Evolutionary conservation across 1,284 basidiomycete species (phyloP).

Genomic region (Pseudozyma hubeiensis): DNA sequence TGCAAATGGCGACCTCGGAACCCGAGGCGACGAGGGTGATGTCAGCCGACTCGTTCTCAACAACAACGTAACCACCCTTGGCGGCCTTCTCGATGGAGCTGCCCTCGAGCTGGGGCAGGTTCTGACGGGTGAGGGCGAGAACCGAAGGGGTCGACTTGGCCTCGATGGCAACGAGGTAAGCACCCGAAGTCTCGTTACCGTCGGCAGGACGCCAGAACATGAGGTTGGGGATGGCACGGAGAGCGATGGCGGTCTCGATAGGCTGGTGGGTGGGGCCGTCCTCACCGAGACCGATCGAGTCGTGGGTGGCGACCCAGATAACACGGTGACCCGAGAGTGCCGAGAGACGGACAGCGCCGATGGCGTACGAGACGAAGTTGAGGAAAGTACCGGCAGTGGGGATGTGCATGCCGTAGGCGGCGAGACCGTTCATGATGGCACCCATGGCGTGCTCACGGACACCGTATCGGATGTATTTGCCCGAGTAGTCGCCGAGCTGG

Average conservation of each 20-base stretch:
- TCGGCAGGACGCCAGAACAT: slow-evolving; percentile 80
- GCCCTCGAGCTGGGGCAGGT: slow-evolving; percentile 89
- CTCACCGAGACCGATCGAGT: slow-evolving; percentile 74
- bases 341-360: slow-evolving; percentile 88
- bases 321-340: slow-evolving; percentile 90
- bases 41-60: slow-evolving; percentile 80
- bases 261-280: slow-evolving; percentile 97
- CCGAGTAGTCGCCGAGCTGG: slow-evolving; percentile 85
- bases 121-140: slow-evolving; percentile 85
- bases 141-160: slow-evolving; percentile 83
- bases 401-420: slow-evolving; percentile 88
- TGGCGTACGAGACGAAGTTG: slow-evolving; percentile 95
- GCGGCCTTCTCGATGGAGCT: slow-evolving; percentile 85
- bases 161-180: slow-evolving; percentile 83
- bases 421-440: slow-evolving; percentile 89
- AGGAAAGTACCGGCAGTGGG: slow-evolving; percentile 72
- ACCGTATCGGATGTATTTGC: slow-evolving; percentile 93
- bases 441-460: slow-evolving; percentile 98
- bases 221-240: slow-evolving; percentile 89
- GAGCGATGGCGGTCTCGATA: slow-evolving; percentile 85
- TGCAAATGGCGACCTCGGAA: slow-evolving; percentile 85
- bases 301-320: slow-evolving; percentile 84
- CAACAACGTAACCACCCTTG: slow-evolving; percentile 89
- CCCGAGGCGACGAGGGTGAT: slow-evolving; percentile 89
- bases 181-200: slow-evolving; percentile 91